phyloP scores from a whole-genome alignment of 805 yeast species.

The Metschnikowia lochheadii region DNA sequence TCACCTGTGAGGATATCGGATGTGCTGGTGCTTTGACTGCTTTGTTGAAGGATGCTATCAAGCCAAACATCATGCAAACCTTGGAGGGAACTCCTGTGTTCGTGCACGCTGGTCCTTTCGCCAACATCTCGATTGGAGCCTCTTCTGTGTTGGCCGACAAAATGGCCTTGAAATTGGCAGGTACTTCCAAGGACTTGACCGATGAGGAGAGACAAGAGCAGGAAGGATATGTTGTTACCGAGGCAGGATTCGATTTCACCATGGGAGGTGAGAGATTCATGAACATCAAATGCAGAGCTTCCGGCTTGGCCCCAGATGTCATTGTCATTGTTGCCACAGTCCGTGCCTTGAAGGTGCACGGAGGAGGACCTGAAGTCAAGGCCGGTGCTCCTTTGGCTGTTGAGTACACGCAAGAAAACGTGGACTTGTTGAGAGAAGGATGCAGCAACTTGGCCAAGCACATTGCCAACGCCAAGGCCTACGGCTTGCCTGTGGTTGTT shows the following conservation, averaged over 20 bases:
- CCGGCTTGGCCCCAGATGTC: conserved; percentile 74
- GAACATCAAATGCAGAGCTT: conserved; percentile 76
- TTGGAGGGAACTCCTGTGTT: conserved; percentile 85
- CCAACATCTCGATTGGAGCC: conserved; percentile 84
- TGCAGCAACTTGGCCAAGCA: conserved; percentile 75
- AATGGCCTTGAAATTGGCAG: conserved; percentile 75
- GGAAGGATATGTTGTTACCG: conserved; percentile 77
- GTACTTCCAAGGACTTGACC: conserved; percentile 48
- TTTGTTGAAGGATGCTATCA: conserved; percentile 72
- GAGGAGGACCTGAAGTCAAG: conserved; percentile 86
- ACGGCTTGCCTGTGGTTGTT: conserved; percentile 76
- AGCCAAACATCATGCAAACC: conserved; percentile 85
- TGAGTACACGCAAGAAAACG: conserved; percentile 68
- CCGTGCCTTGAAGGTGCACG: conserved; percentile 80
- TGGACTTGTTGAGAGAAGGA: conserved; percentile 64
- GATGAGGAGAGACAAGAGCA: conserved; percentile 43
- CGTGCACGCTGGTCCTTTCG: conserved; percentile 87
- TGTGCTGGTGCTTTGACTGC: conserved; percentile 87
- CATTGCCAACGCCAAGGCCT: conserved; percentile 64
- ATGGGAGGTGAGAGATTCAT: conserved; percentile 90
- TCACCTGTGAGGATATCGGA: conserved; percentile 80
- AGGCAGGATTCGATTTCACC: conserved; percentile 86
- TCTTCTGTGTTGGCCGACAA: conserved; percentile 79
- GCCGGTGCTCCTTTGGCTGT: conserved; percentile 78
- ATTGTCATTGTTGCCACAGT: conserved; percentile 81